Conservation (phyloP, 495 filamentous ascomycete genomes). For the Xylaria acuta region DNA sequence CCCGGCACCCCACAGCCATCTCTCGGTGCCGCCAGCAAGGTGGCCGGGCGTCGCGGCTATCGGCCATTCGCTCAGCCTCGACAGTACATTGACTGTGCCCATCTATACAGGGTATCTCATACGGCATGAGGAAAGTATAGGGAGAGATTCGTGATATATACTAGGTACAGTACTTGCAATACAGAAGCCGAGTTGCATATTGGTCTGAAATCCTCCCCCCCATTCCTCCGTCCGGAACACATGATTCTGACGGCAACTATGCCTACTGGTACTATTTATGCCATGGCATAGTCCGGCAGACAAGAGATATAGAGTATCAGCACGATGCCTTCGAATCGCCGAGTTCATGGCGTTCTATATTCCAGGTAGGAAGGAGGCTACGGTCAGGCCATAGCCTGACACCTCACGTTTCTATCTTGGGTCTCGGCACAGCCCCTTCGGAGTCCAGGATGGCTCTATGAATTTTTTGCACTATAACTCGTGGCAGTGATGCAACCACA, state of each 20-base stretch:
- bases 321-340: neutral
- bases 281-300: neutral
- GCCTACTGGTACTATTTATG: neutral
- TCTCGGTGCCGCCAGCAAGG: slow-evolving; percentile 1
- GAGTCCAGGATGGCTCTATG: neutral
- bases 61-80: slow-evolving; percentile 11
- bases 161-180: neutral
- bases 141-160: neutral
- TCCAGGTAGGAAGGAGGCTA: neutral
- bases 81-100: neutral
- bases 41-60: slow-evolving; percentile 21
- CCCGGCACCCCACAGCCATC: slow-evolving; percentile 4
- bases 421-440: neutral
- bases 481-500: neutral
- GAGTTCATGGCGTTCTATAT: neutral
- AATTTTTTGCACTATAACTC: neutral
- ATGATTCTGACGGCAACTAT: neutral
- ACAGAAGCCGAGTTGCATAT: neutral
- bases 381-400: neutral
- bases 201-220: neutral
- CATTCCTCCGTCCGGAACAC: neutral
- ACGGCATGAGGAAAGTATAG: neutral
- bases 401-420: neutral
- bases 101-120: neutral
- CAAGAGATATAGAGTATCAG: neutral